Evolutionary conservation across 345 rosid genomes (phyloP).

Genomic region (Arabidopsis arenosa): DNA sequence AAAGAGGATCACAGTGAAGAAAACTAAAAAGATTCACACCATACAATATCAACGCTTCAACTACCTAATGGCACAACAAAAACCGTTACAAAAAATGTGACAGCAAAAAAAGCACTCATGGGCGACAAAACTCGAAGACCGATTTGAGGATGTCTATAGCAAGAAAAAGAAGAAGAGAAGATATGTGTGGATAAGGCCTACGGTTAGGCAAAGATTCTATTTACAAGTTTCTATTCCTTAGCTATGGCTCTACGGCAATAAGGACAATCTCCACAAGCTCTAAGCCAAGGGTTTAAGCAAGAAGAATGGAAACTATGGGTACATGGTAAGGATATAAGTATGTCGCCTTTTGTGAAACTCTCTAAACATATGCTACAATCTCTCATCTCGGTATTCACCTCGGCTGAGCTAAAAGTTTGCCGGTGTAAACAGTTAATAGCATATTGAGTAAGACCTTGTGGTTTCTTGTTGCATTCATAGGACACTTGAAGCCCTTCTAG

Average conservation of each 20-base stretch:
- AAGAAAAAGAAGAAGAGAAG: slow-evolving; percentile 16
- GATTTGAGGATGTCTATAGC: neutral
- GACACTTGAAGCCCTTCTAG: slow-evolving; percentile 45
- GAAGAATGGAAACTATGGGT: slow-evolving; percentile 72
- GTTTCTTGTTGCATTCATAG: slow-evolving; percentile 54
- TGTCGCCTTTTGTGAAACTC: slow-evolving; percentile 68
- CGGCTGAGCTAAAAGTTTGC: slow-evolving; percentile 53
- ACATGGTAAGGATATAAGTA: slow-evolving; percentile 64
- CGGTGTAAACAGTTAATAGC: slow-evolving; percentile 55
- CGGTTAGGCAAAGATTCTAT: slow-evolving; percentile 27
- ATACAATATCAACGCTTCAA: slow-evolving; percentile 15
- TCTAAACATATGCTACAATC: slow-evolving; percentile 76
- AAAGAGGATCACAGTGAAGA: slow-evolving; percentile 11
- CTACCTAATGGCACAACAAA: slow-evolving; percentile 25
- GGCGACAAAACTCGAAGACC: slow-evolving; percentile 21
- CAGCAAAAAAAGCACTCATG: slow-evolving; percentile 12
- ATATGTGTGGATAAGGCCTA: slow-evolving; percentile 5
- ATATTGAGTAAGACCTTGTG: slow-evolving; percentile 74
- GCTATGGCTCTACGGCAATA: slow-evolving; percentile 68
- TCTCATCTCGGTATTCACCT: slow-evolving; percentile 38
- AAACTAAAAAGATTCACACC: slow-evolving; percentile 9
- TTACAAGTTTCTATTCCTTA: slow-evolving; percentile 26
- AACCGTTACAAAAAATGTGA: slow-evolving; percentile 26
- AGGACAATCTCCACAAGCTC: slow-evolving; percentile 90
- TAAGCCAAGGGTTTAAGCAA: slow-evolving; percentile 92